Conservation (phyloP, 805 yeast genomes). For the Yamadazyma ubonensis region DNA sequence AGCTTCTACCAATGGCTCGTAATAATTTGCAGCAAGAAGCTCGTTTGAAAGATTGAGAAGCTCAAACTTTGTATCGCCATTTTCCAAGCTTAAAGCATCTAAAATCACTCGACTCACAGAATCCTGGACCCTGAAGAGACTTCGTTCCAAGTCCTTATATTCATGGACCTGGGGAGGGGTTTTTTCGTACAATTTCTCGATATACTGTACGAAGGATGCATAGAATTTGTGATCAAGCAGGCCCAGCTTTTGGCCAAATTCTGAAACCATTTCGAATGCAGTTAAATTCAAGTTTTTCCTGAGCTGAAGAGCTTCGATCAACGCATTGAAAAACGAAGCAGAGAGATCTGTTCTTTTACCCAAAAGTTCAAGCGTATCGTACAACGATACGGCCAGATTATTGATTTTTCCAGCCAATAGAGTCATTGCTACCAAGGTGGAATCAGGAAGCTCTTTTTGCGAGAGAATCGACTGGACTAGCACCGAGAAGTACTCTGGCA, state of each 20-base stretch:
- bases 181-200: slow-evolving; percentile 29
- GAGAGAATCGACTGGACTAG: slow-evolving; percentile 22
- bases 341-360: slow-evolving; percentile 7
- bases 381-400: neutral
- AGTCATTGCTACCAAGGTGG: slow-evolving; percentile 25
- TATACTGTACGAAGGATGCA: slow-evolving; percentile 20
- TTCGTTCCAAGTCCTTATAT: slow-evolving; percentile 30
- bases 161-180: slow-evolving; percentile 35
- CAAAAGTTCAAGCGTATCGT: slow-evolving; percentile 9
- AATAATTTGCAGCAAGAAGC: slow-evolving; percentile 1
- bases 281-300: slow-evolving; percentile 4
- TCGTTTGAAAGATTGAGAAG: neutral
- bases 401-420: slow-evolving; percentile 25
- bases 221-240: slow-evolving; percentile 22
- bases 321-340: slow-evolving; percentile 7
- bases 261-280: slow-evolving; percentile 8
- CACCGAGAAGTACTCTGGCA: slow-evolving; percentile 30
- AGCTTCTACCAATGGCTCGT: neutral
- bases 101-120: neutral
- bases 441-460: no score
- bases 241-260: slow-evolving; percentile 3
- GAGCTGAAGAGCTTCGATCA: slow-evolving; percentile 10
- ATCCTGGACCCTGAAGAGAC: slow-evolving; percentile 14
- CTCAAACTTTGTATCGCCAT: neutral
- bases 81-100: neutral